Evolutionary conservation across 352 stramenopile species (phyloP), one percentile per base, ranked within the genome.

Genomic region (Phytophthora meadii): DNA sequence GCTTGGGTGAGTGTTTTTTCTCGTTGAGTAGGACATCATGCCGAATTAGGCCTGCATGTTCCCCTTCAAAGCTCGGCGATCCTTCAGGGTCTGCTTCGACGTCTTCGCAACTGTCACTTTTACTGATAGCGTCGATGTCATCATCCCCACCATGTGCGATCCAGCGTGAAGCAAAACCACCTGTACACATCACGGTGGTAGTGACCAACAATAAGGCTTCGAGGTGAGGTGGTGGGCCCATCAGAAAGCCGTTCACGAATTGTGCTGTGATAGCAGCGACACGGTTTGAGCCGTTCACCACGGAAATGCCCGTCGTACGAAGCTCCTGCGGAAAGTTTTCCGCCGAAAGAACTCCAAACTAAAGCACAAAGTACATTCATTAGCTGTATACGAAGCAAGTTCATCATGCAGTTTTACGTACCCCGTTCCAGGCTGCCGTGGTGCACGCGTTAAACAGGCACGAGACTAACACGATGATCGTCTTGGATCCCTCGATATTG

Each of bases 381-480:
- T 14, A 36, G 30, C 30, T 36, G 6, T 7, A 34, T 36, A 36
- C 30, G 12, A 36, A 36, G 9, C 30, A 36, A 12, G 30, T 14
- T 36, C 30, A 10, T 12, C 30, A 14, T 36, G 22, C 19, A 39
- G n/a, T 40, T 28, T 22, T 24, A 37, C 71, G 46, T 77, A 93
- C 90, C 30, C 89, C 79, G 68, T 98, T 98, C 94, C 94, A 98
- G 0, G 86, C 85, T 15, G 84, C 77, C 10, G 93, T 96, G 0
- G 82, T 93, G 60, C 93, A 97, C 22, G 89, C 90, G 71, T 98
- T 97, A 74, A 98, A 98, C 11, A 93, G 64, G 68, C 90, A 98
- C 4, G 92, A 95, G 17, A 90, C 83, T 6, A 92, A 14, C 8
- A 98, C 92, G 65, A 98, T 89, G 19, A 83, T 60, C 8, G 81